These are phyloP conservation scores for Solanum chacoense DNA, from an alignment of 305 asterid species.

Conservation along the genomic window DNA sequence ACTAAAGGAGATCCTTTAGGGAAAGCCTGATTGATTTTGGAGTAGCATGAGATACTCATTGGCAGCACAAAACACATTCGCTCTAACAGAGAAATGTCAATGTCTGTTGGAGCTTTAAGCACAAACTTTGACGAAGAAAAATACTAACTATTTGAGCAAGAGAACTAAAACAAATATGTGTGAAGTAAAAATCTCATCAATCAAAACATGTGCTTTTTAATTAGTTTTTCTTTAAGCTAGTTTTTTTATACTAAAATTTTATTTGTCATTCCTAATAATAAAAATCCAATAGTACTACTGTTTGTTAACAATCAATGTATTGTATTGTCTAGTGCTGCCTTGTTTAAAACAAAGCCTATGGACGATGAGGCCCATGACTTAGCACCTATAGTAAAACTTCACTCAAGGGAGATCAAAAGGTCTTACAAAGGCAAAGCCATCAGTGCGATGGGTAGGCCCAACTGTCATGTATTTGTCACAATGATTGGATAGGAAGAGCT, in stretches of 20 bases:
- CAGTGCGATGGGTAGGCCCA: conserved; percentile 20
- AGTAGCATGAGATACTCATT: neutral
- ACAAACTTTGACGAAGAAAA: neutral
- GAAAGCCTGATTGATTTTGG: conserved; percentile 18
- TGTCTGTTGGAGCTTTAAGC: neutral
- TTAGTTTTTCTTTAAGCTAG: neutral
- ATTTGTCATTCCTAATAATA: neutral
- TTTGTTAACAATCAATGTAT: neutral
- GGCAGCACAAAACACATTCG: neutral
- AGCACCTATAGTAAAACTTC: neutral
- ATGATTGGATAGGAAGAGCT: conserved; percentile 27
- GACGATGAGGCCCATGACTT: no score
- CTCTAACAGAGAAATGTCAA: neutral
- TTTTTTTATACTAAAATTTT: neutral
- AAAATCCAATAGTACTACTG: neutral
- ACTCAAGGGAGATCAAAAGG: neutral
- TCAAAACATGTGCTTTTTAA: neutral
- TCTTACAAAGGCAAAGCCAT: conserved; percentile 41
- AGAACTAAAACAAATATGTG: neutral
- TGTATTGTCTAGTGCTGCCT: neutral
- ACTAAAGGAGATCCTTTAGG: conserved; percentile 34
- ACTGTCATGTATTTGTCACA: conserved; percentile 24
- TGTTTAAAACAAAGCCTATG: no score
- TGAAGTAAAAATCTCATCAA: neutral
- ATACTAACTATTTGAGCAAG: neutral